Evolutionary conservation across 2,329 filamentous ascomycete genomes (phyloP), one percentile per base, ranked within the genome.

Genomic region (Exophiala dermatitidis): DNA sequence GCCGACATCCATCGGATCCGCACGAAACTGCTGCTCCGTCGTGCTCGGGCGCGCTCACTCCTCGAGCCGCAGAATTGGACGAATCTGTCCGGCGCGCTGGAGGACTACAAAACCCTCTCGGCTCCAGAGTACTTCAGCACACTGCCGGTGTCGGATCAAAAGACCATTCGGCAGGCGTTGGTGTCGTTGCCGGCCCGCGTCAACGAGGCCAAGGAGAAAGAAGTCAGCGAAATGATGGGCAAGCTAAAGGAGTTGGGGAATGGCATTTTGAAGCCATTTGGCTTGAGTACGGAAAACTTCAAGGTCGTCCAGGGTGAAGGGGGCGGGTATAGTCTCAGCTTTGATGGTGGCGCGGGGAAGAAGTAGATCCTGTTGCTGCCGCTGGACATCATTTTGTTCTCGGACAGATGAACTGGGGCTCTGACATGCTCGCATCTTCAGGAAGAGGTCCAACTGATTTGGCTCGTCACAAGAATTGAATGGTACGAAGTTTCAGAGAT

Each of bases 201-300:
- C 46, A 87, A 91, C 60, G 80, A 79, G 12, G 90, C 90, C 1
- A 88, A 90, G 71, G 85, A 95, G 65, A 80, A 79, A 62, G 93
- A 98, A 71, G 88, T 93, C 80, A 84, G 80, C 2, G 91, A 98
- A 72, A 96, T 97, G 90, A 95, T 95, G 90, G 88, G 86, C 12
- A 96, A 97, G 73, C 72, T 98, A 63, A 96, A 95, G 67, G 83
- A 85, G 71, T 74, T 98, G 56, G 93, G 93, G 0, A 95, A 98
- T 67, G 89, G 90, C 1, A 82, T 98, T 10, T 69, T 98, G 47
- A 95, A 87, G 67, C 91, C 91, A 0, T 97, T 97, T 74, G 93
- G 93, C 1, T 71, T 98, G 62, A 94, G 86, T 54, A 97, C 93
- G 7, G 85, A 95, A 43, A 95, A 94, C 68, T 97, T 98, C 67